Conservation (phyloP, 768 basidiomycete genomes). For the Leucogyrophana mollusca region DNA sequence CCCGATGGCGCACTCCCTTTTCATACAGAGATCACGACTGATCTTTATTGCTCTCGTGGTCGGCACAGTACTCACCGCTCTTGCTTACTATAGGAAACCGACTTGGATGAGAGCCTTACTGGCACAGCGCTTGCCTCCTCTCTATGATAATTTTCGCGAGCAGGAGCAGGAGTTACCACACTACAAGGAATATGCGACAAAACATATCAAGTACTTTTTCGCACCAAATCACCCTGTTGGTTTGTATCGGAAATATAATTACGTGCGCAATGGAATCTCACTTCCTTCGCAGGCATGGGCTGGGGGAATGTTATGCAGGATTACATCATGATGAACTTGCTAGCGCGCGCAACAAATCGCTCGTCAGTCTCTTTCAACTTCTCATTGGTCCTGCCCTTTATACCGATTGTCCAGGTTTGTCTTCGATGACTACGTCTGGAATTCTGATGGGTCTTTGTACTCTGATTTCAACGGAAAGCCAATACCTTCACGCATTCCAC, state of each 20-base stretch:
- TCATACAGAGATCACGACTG: too few species aligned
- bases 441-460: slow-evolving; percentile 24
- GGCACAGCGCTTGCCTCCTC: slow-evolving; percentile 32
- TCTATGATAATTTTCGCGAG: slow-evolving; percentile 36
- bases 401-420: slow-evolving; percentile 22
- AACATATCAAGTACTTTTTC: slow-evolving; percentile 39
- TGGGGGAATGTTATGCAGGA: slow-evolving; percentile 42
- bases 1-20: too few species aligned
- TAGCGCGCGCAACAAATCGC: slow-evolving; percentile 31
- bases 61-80: too few species aligned
- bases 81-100: too few species aligned
- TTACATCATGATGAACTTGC: slow-evolving; percentile 29
- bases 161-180: slow-evolving; percentile 40
- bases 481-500: slow-evolving; percentile 31
- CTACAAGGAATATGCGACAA: slow-evolving; percentile 33
- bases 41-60: too few species aligned
- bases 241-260: slow-evolving; percentile 10
- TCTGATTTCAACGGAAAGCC: slow-evolving; percentile 25
- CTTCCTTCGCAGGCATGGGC: slow-evolving; percentile 24
- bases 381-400: not conserved
- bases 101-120: slow-evolving; percentile 6
- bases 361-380: slow-evolving; percentile 24
- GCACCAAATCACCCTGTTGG: slow-evolving; percentile 43
- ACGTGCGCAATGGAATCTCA: slow-evolving; percentile 4
- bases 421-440: slow-evolving; percentile 35